Evolutionary conservation across 108 stramenopile species (phyloP), one percentile per base, ranked within the genome.

Genomic region (Cyclotella cryptica): DNA sequence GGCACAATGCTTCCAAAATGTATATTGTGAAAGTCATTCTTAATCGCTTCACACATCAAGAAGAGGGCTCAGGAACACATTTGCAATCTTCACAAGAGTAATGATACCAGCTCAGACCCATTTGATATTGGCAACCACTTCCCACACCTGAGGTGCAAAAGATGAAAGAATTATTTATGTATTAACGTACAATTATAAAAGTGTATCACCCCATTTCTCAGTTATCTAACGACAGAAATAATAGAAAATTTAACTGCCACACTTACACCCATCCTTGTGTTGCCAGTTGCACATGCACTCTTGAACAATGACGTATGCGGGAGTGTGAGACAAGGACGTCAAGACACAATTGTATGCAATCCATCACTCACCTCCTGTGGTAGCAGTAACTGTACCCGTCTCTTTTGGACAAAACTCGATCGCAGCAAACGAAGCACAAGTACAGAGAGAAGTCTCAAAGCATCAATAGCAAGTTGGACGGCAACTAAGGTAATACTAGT

Each of bases 251-350:
- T 5, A 35, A 35, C 35, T 35, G 35, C 35, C 19, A 26, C 19
- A 66, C 65, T 66, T 13, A 53, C 93, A 94, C 8, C 90, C 91
- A 67, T 89, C 82, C 60, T 87, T 87, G 69, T 89, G 86, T 76
- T 94, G 90, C 90, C 90, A 92, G 71, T 91, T 81, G 79, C 93
- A 94, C 90, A 94, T 94, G 89, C 93, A 94, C 74, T 94, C 93
- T 76, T 47, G n/a, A 49, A 51, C 44, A 42, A 40, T 1, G 21
- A 39, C 13, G 24, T 21, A 41, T 12, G 28, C 14, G 19, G 66
- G 26, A n/a, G 26, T 28, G 21, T 43, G 21, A 52, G n/a, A 74
- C 35, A 13, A 40, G 21, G 61, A 52, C 52, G 30, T 29, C 24
- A 40, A 27, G 14, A 29, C 26, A 71, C 72, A 30, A 44, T 41